These are phyloP conservation scores for Fusarium anguioides DNA, from an alignment of 2,329 filamentous ascomycete genomes.

Conservation along the genomic window DNA sequence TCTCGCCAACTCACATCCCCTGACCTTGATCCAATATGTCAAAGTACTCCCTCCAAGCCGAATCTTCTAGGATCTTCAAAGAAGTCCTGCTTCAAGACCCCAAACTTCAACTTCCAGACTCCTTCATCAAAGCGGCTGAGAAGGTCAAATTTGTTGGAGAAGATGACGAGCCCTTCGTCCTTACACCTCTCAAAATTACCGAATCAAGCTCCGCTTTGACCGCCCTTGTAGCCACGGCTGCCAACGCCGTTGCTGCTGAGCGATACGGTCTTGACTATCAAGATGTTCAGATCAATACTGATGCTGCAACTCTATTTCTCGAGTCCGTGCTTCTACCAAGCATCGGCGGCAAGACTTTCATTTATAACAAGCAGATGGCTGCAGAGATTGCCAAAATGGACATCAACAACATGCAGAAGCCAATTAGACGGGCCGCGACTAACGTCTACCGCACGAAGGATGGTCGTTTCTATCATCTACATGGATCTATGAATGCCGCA, in stretches of 20 bases:
- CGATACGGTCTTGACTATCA: not conserved
- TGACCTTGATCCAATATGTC: not conserved
- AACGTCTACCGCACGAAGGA: not conserved
- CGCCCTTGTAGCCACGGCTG: not conserved
- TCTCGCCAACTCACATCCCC: no score
- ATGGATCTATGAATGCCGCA: not conserved
- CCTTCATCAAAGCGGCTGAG: not conserved
- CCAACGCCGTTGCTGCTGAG: not conserved
- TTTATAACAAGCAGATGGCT: not conserved
- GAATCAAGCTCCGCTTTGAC: not conserved
- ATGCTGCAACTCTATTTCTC: not conserved
- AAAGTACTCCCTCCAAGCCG: not conserved
- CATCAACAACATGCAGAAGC: not conserved
- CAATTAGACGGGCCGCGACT: not conserved
- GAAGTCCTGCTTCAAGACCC: not conserved
- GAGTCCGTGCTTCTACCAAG: not conserved
- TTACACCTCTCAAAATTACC: slow-evolving; percentile 1
- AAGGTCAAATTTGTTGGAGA: not conserved
- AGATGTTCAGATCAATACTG: not conserved
- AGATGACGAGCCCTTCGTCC: not conserved
- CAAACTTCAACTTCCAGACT: not conserved
- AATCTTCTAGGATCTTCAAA: not conserved
- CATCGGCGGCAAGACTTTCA: not conserved
- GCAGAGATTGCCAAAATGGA: not conserved
- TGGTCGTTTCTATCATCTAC: not conserved